Conservation (phyloP, 2,329 filamentous ascomycete species). For the Curvularia hawaiiensis region DNA sequence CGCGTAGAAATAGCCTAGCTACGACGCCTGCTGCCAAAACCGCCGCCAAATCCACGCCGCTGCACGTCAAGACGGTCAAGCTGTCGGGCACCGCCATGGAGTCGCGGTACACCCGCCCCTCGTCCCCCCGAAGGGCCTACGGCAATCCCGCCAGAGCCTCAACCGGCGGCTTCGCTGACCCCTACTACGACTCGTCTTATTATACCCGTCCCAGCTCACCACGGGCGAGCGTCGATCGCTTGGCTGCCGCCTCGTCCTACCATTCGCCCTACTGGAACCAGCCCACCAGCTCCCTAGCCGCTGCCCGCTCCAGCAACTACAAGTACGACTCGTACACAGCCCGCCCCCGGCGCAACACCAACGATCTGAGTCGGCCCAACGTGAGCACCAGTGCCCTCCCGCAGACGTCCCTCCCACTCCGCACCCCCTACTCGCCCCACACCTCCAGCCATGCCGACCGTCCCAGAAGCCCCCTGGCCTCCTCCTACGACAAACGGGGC, state of each 20-base stretch:
- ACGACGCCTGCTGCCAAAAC: conserved; percentile 30
- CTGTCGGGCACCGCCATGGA: conserved; percentile 37
- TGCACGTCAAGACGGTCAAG: conserved; percentile 30
- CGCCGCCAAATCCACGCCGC: conserved; percentile 25
- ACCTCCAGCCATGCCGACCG: conserved; percentile 32
- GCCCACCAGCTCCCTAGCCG: conserved; percentile 28
- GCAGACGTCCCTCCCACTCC: conserved; percentile 37
- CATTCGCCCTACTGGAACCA: conserved; percentile 30
- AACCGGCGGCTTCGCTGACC: conserved; percentile 45
- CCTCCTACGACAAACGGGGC: conserved; percentile 39
- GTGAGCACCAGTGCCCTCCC: conserved; percentile 39
- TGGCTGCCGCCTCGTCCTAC: conserved; percentile 32
- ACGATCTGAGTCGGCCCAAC: conserved; percentile 45
- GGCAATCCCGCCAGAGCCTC: conserved; percentile 43
- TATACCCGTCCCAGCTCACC: conserved; percentile 41
- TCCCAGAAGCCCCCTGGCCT: conserved; percentile 51
- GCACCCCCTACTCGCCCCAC: conserved; percentile 34
- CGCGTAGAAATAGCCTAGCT: conserved; percentile 32
- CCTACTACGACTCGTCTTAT: conserved; percentile 40
- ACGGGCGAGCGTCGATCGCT: conserved; percentile 41
- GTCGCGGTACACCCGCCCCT: conserved; percentile 42
- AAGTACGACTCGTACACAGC: conserved; percentile 53
- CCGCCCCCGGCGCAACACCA: conserved; percentile 53
- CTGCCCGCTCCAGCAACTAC: conserved; percentile 23
- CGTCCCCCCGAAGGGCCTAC: conserved; percentile 42